Base-by-base conservation (phyloP, 257 asterid species). In the Paraleonurus japonicus region DNA sequence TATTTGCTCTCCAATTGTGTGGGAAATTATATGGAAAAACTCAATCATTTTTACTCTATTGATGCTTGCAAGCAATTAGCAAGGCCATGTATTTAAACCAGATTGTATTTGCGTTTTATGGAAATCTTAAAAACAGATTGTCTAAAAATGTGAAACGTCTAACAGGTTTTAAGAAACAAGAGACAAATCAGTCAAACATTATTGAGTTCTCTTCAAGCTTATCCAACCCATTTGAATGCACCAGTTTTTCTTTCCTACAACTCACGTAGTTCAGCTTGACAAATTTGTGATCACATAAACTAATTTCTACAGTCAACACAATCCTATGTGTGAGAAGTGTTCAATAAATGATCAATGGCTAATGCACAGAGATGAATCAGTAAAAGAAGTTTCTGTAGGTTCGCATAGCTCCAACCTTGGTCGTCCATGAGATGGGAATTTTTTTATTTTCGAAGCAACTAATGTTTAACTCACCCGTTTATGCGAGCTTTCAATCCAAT, bases 401-500 rank as follows among this genome's bases (percentile, higher is more conserved):
- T 15, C 16, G 59, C 65, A 63, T 22, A 47, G 26, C 72, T 35
- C 11, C 8, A 51, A 67, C 15, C 32, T 7, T 4, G 1, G 41
- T 20, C 3, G 22, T 41, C 58, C 15, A 53, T 20, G 30, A 61
- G 17, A 59, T 61, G 20, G 20, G 57, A 28, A 26, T 26, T 45
- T 32, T 51, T 68, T 24, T n/a, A 28, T 45, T 61, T 20, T 27
- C 28, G 60, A 16, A 45, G 65, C 27, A 70, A 72, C 33, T 53
- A 69, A 71, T 66, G 30, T 30, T 35, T 22, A 24, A 80, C 97
- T 82, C 80, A 93, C 98, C 80, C 96, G 87, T 79, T 88, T 93
- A 30, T 86, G 90, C 59, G 95, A 90, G 85, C 92, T 89, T 82
- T 93, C 98, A 75, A 93, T 85, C 98, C 98, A 90, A 63, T 89